Evolutionary conservation across 1,284 basidiomycete genomes (phyloP), one percentile per base, ranked within the genome.

Genomic region (Rhodotorula sp.): DNA sequence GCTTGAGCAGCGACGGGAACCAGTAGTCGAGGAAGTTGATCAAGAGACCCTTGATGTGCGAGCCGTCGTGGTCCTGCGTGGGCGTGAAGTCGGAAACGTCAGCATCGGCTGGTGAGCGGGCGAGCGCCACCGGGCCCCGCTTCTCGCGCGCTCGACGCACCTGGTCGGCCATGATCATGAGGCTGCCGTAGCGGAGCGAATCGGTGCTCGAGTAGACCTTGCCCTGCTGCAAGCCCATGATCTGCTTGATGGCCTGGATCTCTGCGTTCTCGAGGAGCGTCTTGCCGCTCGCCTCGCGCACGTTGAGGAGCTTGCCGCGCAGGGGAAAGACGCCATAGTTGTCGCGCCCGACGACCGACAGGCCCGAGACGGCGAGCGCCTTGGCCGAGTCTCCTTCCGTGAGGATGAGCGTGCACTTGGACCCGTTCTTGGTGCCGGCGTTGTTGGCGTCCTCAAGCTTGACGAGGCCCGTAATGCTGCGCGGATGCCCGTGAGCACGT

Each of bases 161-260:
- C 87, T 98, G 95, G 90, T 99, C 97, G 19, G 97, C 95, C 97
- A 99, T 99, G 80, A 99, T 94, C 97, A 99, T 99, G 71, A 99
- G 82, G 69, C 90, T 89, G 2, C 97, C 97, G 79, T 99, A 99
- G 41, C 97, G 89, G 80, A 99, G 83, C 76, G 87, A 90, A 61
- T 86, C 84, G 23, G 87, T 83, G 65, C 87, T 87, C 41, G 84
- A 84, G 82, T 99, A 99, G 74, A 90, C 89, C 82, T 94, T 94
- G 79, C 91, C 91, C 80, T 97, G 93, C 81, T 97, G 93, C 70
- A 99, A 83, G 27, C 97, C 97, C 84, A 99, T 87, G 78, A 99
- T 99, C 84, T 97, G 92, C 86, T 96, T 97, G 86, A 99, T 94
- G 77, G 92, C 91, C 82, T 94, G 91, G 64, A 99, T 92, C 84